phyloP scores from a whole-genome alignment of 495 filamentous ascomycete genomes.

The Penicillium mononematosum region DNA sequence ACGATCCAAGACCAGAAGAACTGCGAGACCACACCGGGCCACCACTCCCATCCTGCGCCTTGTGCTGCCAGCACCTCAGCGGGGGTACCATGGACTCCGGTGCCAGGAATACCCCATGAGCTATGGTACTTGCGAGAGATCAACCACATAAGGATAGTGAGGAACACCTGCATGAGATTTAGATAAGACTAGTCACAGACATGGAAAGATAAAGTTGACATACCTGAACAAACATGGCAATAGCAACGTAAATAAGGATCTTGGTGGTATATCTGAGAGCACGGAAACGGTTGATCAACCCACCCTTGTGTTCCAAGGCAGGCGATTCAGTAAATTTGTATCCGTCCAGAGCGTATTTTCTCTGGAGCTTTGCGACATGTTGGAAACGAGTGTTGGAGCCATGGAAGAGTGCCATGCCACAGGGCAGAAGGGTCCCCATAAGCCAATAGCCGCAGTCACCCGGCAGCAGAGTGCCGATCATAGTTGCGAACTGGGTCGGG shows the following conservation, averaged over 20 bases:
- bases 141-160: constrained; percentile 60
- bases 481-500: constrained; percentile 58
- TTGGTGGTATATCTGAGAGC: constrained; percentile 31
- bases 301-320: constrained; percentile 10
- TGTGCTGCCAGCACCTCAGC: constrained; percentile 40
- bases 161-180: constrained; percentile 36
- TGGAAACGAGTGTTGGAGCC: constrained; percentile 65
- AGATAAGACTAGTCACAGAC: not conserved
- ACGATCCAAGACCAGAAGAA: constrained; percentile 63
- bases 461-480: constrained; percentile 57
- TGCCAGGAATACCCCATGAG: constrained; percentile 54
- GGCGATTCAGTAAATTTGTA: constrained; percentile 3
- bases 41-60: constrained; percentile 65
- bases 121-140: constrained; percentile 66
- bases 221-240: constrained; percentile 32
- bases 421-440: constrained; percentile 70
- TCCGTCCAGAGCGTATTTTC: constrained; percentile 28
- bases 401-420: constrained; percentile 70
- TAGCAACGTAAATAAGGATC: constrained; percentile 29
- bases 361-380: constrained; percentile 53
- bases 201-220: not conserved
- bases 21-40: constrained; percentile 63
- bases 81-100: constrained; percentile 32
- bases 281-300: constrained; percentile 29
- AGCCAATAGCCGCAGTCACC: constrained; percentile 66